These are phyloP conservation scores for Leptographium radiaticola DNA, from an alignment of 2,329 filamentous ascomycete species.

Conservation along the genomic window DNA sequence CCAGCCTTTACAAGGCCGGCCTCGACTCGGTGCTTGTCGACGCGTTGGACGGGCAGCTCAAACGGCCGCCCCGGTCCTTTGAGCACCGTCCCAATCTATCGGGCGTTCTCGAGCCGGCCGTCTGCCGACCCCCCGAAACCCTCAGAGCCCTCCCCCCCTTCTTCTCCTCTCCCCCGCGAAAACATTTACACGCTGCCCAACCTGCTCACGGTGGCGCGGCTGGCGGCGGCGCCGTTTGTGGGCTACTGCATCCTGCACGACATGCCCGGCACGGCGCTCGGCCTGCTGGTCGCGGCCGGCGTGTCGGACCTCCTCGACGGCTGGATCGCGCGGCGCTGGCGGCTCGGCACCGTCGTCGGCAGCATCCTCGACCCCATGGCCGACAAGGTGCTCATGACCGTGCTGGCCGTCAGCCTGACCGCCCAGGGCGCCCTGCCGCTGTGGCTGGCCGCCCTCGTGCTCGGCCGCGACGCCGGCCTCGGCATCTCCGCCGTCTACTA, in stretches of 20 bases:
- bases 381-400: constrained; percentile 92
- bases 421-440: constrained; percentile 72
- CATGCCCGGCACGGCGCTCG: constrained; percentile 63
- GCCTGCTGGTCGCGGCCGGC: constrained; percentile 83
- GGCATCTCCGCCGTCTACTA: constrained; percentile 86
- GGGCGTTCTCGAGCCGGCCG: not conserved
- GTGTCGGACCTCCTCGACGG: constrained; percentile 88
- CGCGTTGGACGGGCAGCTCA: no score
- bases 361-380: constrained; percentile 95
- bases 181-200: constrained; percentile 98
- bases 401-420: constrained; percentile 74
- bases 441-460: constrained; percentile 80
- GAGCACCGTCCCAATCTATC: no score
- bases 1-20: no score
- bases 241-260: constrained; percentile 83
- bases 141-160: not conserved
- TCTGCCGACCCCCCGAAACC: no score
- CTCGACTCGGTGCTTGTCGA: no score
- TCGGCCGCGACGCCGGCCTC: constrained; percentile 76
- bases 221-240: constrained; percentile 69
- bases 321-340: constrained; percentile 80
- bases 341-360: constrained; percentile 84
- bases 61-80: no score
- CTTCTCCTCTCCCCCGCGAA: constrained; percentile 40
- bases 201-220: constrained; percentile 73